A percentile compares a stretch with the other conserved stretches of the same genome.
phyloP scores from a whole-genome alignment of 2,329 filamentous ascomycete species.

The Byssoonygena ceratinophila region DNA sequence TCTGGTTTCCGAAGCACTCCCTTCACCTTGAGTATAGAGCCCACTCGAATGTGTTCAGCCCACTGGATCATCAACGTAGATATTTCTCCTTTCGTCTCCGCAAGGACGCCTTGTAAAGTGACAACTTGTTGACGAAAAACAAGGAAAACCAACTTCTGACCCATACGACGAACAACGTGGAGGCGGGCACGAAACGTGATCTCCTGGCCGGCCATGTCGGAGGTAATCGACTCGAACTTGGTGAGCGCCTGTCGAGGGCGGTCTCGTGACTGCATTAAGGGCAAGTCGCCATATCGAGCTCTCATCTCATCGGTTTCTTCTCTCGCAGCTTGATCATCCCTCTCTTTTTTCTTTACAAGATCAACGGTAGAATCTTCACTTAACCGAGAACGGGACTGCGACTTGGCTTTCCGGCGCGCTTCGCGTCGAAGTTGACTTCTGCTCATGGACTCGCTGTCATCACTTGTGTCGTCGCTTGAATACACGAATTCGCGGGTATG shows the following conservation, averaged over 20 bases:
- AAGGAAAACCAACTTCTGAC: slow-evolving; percentile 71
- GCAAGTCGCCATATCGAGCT: slow-evolving; percentile 48
- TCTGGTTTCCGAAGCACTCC: slow-evolving; percentile 64
- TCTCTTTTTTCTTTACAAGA: slow-evolving; percentile 24
- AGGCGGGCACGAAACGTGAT: slow-evolving; percentile 61
- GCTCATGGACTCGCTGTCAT: slow-evolving; percentile 28
- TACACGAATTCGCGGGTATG: slow-evolving; percentile 34
- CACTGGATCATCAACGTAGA: slow-evolving; percentile 72
- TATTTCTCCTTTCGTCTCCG: slow-evolving; percentile 49
- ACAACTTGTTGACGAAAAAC: slow-evolving; percentile 73
- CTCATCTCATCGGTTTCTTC: slow-evolving; percentile 51
- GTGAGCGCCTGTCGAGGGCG: slow-evolving; percentile 40
- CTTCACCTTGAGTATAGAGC: slow-evolving; percentile 66
- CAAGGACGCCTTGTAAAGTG: slow-evolving; percentile 75
- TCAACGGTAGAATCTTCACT: slow-evolving; percentile 33
- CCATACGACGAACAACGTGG: slow-evolving; percentile 71
- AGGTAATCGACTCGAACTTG: slow-evolving; percentile 43
- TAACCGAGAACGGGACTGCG: slow-evolving; percentile 28
- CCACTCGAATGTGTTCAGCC: slow-evolving; percentile 70
- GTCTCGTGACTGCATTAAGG: slow-evolving; percentile 48
- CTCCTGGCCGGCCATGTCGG: slow-evolving; percentile 46
- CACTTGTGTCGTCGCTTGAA: slow-evolving; percentile 35
- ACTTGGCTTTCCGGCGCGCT: slow-evolving; percentile 28
- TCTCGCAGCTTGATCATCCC: slow-evolving; percentile 39
- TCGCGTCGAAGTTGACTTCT: slow-evolving; percentile 39